Base-by-base conservation (phyloP, 306 rosid species). In the Cucurbita argyrosperma region DNA sequence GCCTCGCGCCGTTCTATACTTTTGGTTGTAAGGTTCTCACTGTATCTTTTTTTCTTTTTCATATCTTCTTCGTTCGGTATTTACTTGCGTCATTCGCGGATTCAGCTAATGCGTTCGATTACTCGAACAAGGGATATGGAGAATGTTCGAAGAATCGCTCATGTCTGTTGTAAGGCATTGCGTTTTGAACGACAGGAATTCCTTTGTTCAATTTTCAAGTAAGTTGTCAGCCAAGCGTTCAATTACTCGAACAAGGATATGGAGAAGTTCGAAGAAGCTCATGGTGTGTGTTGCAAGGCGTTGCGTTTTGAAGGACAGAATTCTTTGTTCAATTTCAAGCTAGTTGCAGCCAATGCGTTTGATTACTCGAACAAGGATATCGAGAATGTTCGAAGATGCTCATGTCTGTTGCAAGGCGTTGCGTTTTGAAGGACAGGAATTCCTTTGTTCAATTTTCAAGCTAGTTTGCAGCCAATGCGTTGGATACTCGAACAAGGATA, bases 91-190 rank as follows among this genome's bases (percentile, higher is more conserved):
- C 39, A 74, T 42, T 18, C 59, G 40, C 77, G 37, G 46, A 58
- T 87, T 91, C 76, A 64, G 84, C 80, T 46, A 63, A 70, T 13
- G 87, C 77, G 68, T 85, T 84, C 69, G 70, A 74, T 69, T 84
- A 75, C 71, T 77, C 90, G 6, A 77, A 81, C 45, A 81, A 86
- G n/a, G 76, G 96, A 88, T 76, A 79, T 87, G 6, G 90, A 82
- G 86, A 85, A 91, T 75, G 79, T 91, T 63, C 92, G 80, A 82
- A 78, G 76, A 16, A 83, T 91, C n/a, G 61, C 84, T 95, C 53
- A 80, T 79, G 66, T 91, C 99, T 51, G 91, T 96, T 58, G 87
- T 96, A 2, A 89, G 97, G 80, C 97, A 95, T 78, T 95, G 99
- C 76, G 88, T 91, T 21, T 83, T 87, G 4, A 84, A 76, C 77